Evolutionary conservation across 495 filamentous ascomycete species (phyloP).

Genomic region (Tuber umbilicatum): DNA sequence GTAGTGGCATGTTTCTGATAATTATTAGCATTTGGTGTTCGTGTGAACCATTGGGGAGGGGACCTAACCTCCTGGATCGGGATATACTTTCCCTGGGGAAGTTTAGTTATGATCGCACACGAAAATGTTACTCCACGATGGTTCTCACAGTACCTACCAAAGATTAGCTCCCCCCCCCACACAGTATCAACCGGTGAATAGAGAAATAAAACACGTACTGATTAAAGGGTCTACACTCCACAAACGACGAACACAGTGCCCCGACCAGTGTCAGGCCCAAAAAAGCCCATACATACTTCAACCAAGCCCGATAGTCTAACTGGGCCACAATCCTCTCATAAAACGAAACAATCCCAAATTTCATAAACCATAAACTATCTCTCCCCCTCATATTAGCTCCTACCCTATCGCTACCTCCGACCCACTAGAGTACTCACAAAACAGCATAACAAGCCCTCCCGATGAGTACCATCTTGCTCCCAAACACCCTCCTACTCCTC

Average conservation of each 20-base stretch:
- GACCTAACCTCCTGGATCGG: constrained; percentile 28
- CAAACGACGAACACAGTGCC: constrained; percentile 22
- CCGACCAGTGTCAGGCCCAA: constrained; percentile 17
- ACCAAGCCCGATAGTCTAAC: constrained; percentile 21
- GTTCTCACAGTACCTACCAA: constrained; percentile 25
- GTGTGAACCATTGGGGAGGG: not conserved
- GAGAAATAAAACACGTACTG: constrained; percentile 2
- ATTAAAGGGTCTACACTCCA: constrained; percentile 27
- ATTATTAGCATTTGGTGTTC: not conserved
- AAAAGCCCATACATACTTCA: constrained; percentile 30
- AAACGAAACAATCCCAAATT: constrained; percentile 29
- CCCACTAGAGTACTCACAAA: constrained; percentile 19
- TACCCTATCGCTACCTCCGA: not conserved
- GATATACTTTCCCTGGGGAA: constrained; percentile 26
- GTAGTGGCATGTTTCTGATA: constrained; percentile 18
- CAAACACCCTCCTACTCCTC: constrained; percentile 24
- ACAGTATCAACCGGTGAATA: not conserved
- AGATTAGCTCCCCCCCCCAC: not conserved
- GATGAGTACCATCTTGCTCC: constrained; percentile 34
- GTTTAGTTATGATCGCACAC: constrained; percentile 8
- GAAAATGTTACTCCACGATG: not conserved
- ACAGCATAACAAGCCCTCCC: constrained; percentile 29
- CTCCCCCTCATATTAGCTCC: not conserved
- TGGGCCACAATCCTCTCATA: constrained; percentile 25
- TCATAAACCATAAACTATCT: constrained; percentile 32